Base-by-base conservation (phyloP, 106 monocot genomes). In the Cymbidium sinense region DNA sequence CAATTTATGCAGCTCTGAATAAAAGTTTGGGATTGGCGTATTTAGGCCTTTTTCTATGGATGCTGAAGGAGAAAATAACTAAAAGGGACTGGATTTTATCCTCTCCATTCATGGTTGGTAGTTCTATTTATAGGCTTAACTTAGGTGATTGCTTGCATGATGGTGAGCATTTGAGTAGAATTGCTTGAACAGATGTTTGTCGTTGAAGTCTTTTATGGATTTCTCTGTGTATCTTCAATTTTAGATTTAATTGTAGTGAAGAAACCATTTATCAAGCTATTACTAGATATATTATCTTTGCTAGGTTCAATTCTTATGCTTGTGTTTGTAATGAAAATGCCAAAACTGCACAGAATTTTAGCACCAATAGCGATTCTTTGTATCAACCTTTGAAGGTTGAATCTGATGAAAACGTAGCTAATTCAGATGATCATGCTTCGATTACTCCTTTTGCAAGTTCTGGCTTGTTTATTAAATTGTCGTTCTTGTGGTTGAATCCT, bases 401-500 rank as follows among this genome's bases (percentile, higher is more conserved):
- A 34, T 5, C 43, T 20, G n/a, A 75, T 4, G 31, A 0, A 6
- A 69, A 21, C 27, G 51, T 28, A 43, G n/a, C 43, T 58, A 79
- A 81, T 43, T 81, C 62, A 18, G 81, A 74, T 73, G 70, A 55
- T 50, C 31, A 11, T 69, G 69, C 7, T 17, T 34, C 21, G 50
- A 82, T 84, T 3, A 87, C 89, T 62, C 80, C 81, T 50, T 90
- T 88, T 61, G 84, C 94, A 9, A 86, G 11, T 34, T 94, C 94
- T 73, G 90, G 94, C 1, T 75, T 94, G 50, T 51, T 91, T 21
- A 92, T 88, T 64, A 89, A 50, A 78, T 75, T 95, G 81, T 78
- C 92, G 34, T 99, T 99, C 73, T 92, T 92, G 92, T 99, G 98
- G 98, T 69, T 99, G 81, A 99, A 99, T 75, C 83, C 98, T 78